These are phyloP conservation scores for Diplodia corticola DNA, from an alignment of 2,329 filamentous ascomycete genomes.

Conservation along the genomic window DNA sequence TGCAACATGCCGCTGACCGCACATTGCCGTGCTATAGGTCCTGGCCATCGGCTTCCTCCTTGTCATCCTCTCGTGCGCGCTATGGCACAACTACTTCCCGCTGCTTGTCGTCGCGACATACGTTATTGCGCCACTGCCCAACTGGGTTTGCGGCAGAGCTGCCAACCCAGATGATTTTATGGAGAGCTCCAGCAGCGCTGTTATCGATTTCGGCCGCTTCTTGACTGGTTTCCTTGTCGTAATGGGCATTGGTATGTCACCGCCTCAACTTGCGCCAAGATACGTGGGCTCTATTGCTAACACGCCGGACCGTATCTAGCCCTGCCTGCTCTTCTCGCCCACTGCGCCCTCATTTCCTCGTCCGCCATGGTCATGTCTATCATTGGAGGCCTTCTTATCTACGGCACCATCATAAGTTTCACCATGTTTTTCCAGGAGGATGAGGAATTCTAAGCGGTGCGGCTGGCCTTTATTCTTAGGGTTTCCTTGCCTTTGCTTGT, in stretches of 20 bases:
- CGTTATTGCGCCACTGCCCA: constrained; percentile 87
- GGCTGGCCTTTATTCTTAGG: background rate
- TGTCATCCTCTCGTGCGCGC: constrained; percentile 94
- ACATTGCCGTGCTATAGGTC: constrained; percentile 54
- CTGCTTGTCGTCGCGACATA: constrained; percentile 96
- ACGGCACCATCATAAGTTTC: constrained; percentile 97
- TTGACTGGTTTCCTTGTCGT: constrained; percentile 93
- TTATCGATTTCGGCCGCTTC: constrained; percentile 93
- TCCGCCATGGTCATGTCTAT: constrained; percentile 96
- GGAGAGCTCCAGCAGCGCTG: constrained; percentile 74
- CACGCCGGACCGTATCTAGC: constrained; percentile 54
- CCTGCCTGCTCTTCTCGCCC: constrained; percentile 82
- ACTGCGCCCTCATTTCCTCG: constrained; percentile 76
- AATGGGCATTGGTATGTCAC: constrained; percentile 81
- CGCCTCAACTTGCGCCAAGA: background rate
- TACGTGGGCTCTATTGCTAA: constrained; percentile 11
- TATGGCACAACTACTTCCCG: constrained; percentile 93
- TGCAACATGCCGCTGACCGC: background rate
- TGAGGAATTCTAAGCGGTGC: constrained; percentile 73
- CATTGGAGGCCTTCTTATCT: constrained; percentile 88
- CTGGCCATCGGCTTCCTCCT: constrained; percentile 98
- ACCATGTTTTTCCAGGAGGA: constrained; percentile 98
- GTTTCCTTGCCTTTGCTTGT: constrained; percentile 6
- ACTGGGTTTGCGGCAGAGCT: constrained; percentile 90
- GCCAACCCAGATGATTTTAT: constrained; percentile 95